Evolutionary conservation across 768 basidiomycete genomes (phyloP).

Genomic region (Rhizopogon roseolus): DNA sequence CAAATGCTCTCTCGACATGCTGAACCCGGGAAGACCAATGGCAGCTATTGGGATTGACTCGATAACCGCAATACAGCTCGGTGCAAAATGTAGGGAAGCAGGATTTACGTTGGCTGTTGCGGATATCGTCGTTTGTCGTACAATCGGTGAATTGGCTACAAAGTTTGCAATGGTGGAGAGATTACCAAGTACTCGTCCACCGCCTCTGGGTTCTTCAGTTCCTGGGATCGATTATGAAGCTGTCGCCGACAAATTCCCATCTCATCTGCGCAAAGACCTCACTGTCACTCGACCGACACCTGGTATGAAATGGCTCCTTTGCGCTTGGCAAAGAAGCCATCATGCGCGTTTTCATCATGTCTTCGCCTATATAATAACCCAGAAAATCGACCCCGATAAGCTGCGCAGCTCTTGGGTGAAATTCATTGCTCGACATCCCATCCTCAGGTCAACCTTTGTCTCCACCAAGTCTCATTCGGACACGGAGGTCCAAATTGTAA

Average conservation of each 20-base stretch:
- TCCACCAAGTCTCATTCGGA: conserved; percentile 6
- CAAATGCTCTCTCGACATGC: conserved; percentile 22
- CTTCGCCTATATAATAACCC: conserved; percentile 34
- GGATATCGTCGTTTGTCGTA: conserved; percentile 38
- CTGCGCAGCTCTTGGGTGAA: conserved; percentile 33
- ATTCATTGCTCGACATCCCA: conserved; percentile 30
- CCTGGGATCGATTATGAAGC: conserved; percentile 9
- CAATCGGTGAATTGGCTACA: conserved; percentile 24
- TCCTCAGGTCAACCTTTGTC: conserved; percentile 41
- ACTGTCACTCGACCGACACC: conserved; percentile 19
- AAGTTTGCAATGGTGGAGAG: conserved; percentile 3
- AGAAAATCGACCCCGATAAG: conserved; percentile 21
- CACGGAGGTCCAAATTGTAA: conserved; percentile 17
- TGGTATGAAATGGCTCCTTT: conserved; percentile 34
- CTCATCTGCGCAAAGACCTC: conserved; percentile 6
- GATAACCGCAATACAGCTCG: conserved; percentile 43
- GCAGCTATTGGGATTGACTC: conserved; percentile 43
- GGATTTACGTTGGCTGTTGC: conserved; percentile 30
- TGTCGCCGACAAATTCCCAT: conserved; percentile 13
- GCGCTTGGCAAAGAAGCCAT: conserved; percentile 40
- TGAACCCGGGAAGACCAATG: conserved; percentile 31
- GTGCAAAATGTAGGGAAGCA: conserved; percentile 31
- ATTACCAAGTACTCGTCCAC: not conserved
- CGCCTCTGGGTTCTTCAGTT: not conserved
- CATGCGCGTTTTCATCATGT: conserved; percentile 38